Percentiles rank a stretch among this genome's conserved stretches.
These are phyloP conservation scores for Solanum pinnatisectum DNA, from an alignment of 257 asterid genomes.

Conservation along the genomic window DNA sequence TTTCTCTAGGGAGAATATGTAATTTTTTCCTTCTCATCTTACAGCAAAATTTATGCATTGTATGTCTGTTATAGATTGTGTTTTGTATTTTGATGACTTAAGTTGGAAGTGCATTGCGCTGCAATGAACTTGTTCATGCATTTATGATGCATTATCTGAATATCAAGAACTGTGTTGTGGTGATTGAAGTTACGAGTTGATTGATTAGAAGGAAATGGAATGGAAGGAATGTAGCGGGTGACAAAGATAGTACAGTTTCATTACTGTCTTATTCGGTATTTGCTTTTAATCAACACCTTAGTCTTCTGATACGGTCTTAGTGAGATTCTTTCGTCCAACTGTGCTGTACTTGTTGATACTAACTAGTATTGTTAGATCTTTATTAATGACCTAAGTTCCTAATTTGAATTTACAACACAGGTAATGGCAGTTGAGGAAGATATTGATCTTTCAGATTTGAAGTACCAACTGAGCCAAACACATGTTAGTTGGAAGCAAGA, in stretches of 20 bases:
- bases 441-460: constrained; percentile 30
- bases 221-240: neutral
- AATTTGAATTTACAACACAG: constrained; percentile 11
- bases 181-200: neutral
- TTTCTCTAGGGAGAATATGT: neutral
- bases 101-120: neutral
- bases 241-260: neutral
- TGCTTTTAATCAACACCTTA: neutral
- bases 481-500: constrained; percentile 55
- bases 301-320: neutral
- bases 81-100: neutral
- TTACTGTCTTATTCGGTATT: neutral
- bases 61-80: neutral
- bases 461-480: constrained; percentile 34
- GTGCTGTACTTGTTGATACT: neutral
- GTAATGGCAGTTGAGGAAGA: constrained; percentile 63
- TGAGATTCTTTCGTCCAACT: neutral
- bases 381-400: neutral
- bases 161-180: neutral
- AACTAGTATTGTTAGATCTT: neutral
- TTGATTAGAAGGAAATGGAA: neutral
- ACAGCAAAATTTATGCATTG: neutral
- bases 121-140: neutral
- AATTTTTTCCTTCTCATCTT: neutral
- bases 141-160: neutral